Base-by-base conservation (phyloP, 331 rosid species). In the Telfairia occidentalis region DNA sequence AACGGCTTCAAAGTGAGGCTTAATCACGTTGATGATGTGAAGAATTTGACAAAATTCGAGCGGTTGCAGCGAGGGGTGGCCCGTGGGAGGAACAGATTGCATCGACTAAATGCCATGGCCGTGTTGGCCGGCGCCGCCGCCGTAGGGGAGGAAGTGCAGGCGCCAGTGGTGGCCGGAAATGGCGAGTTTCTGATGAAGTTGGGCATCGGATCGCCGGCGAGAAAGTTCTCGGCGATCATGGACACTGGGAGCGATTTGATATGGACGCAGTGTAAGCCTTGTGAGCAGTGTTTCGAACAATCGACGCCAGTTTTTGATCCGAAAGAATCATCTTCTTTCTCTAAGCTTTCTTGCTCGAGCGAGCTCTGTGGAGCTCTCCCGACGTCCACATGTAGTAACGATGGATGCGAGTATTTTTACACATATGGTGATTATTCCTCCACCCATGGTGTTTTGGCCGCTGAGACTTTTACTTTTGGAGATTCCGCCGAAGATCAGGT, bases 251-350 rank as follows among this genome's bases (percentile, higher is more conserved):
- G 98, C 32, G 98, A 94, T 40, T 87, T 94, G 2, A 81, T 91
- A 0, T 94, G 98, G 98, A 94, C 98, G n/a, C 97, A 94, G 43
- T 94, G 98, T 81, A 74, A 80, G 61, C 98, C 98, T 3, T 94
- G 98, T 50, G 30, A 79, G 7, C 54, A 84, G n/a, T 94, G 98
- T 66, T 94, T 85, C 45, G 75, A 84, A 4, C 98, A 94, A 77
- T 80, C 94, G 0, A 84, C 96, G 1, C 91, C 92, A 0, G 86
- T 94, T 66, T 94, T 94, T 43, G 86, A 94, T 50, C 98, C 98
- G 0, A 35, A 55, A 16, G 52, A 82, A 23, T 94, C 98, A 0
- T 83, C 92, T 0, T 55, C 95, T 53, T 94, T 83, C 83, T 86
- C 95, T 0, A 82, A 80, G 72, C 50, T 89, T 0, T 37, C 98